phyloP scores from a whole-genome alignment of 495 filamentous ascomycete genomes.

The Penicillium waksmanii region DNA sequence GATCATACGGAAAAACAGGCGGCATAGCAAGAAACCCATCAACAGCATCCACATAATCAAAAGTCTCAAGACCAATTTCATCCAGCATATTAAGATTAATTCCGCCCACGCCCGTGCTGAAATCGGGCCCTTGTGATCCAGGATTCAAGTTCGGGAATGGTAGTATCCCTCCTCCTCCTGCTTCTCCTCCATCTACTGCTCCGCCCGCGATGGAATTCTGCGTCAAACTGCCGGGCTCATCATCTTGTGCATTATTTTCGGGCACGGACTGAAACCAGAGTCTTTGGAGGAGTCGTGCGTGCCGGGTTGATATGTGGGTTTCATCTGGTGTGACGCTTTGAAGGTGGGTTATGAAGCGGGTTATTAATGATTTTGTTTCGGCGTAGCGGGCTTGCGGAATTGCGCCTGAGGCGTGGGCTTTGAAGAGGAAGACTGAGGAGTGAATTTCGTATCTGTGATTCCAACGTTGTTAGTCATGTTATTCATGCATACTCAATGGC shows the following conservation, averaged over 20 bases:
- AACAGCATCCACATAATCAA: slow-evolving; percentile 1
- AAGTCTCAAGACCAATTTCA: slow-evolving; percentile 2
- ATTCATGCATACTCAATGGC: background rate
- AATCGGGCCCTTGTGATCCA: no score
- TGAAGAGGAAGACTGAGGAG: slow-evolving; percentile 7
- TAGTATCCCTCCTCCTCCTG: no score
- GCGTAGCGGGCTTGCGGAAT: background rate
- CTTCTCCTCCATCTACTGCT: no score
- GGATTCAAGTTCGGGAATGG: no score
- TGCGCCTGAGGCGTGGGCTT: slow-evolving; percentile 4
- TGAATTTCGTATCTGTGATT: slow-evolving; percentile 8
- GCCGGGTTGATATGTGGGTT: background rate
- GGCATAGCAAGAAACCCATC: slow-evolving; percentile 16
- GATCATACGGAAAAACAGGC: slow-evolving; percentile 14
- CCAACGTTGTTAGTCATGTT: no score
- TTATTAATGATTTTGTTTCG: background rate
- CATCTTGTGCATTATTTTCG: background rate
- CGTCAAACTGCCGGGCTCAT: background rate
- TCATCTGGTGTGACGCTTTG: background rate
- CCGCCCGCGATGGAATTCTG: no score
- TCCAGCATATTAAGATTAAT: background rate
- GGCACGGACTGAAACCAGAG: background rate
- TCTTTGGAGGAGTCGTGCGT: background rate
- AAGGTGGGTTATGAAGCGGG: background rate
- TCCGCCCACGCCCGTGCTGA: background rate